Percentiles rank a stretch among this genome's conserved stretches.
phyloP scores from a whole-genome alignment of 305 asterid genomes.

The Caryopteris hybrid region DNA sequence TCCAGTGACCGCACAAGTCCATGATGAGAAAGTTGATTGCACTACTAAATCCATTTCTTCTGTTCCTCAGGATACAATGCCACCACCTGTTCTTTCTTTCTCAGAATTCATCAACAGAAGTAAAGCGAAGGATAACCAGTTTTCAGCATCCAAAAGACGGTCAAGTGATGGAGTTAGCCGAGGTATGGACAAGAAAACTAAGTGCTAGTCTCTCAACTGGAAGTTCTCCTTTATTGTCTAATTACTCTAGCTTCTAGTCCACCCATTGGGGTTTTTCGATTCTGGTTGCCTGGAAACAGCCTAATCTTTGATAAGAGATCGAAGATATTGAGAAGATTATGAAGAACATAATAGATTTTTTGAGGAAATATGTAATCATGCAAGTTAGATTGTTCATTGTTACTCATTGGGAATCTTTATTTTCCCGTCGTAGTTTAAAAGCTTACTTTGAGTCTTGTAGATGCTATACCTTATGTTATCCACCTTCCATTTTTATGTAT shows the following conservation, averaged over 20 bases:
- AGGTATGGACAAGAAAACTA: conserved; percentile 52
- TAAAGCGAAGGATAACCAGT: conserved; percentile 31
- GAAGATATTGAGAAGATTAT: too few relatives aligned
- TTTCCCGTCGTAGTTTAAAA: too few relatives aligned
- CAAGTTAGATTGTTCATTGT: too few relatives aligned
- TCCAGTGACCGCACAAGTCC: conserved; percentile 11
- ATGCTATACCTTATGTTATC: too few relatives aligned
- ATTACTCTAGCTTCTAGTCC: too few relatives aligned
- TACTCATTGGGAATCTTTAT: too few relatives aligned
- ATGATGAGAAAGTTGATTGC: conserved; percentile 22
- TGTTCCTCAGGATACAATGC: conserved; percentile 27
- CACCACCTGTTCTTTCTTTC: conserved; percentile 68
- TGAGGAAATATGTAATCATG: too few relatives aligned
- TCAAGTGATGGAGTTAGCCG: conserved; percentile 31
- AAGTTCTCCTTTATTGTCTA: neutral
- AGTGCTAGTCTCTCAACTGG: conserved; percentile 22
- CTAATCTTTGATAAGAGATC: too few relatives aligned
- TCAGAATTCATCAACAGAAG: conserved; percentile 65
- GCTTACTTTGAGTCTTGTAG: too few relatives aligned
- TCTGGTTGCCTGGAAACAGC: conserved; percentile 2
- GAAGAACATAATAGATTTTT: too few relatives aligned
- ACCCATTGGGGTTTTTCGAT: neutral
- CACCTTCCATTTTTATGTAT: too few relatives aligned
- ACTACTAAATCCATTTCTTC: conserved; percentile 22
- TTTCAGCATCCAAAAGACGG: conserved; percentile 40